phyloP scores from a whole-genome alignment of 2,329 filamentous ascomycete species.

The Bipolaris sorokiniana region DNA sequence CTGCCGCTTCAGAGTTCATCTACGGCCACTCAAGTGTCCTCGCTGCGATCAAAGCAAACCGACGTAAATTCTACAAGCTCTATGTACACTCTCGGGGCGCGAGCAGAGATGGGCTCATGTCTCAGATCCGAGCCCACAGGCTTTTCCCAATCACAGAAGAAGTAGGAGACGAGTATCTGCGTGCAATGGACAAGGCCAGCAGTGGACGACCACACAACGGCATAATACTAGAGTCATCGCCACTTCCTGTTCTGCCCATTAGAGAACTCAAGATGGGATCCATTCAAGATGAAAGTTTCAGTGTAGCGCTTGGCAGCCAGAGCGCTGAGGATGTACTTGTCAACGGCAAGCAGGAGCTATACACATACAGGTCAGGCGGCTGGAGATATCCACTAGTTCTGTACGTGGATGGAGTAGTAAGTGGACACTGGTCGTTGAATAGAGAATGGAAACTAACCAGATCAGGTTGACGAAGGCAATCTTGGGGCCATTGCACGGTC shows the following conservation, averaged over 20 bases:
- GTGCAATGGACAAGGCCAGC: slow-evolving; percentile 82
- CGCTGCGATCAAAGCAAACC: slow-evolving; percentile 72
- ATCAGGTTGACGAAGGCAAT: slow-evolving; percentile 80
- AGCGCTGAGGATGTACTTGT: slow-evolving; percentile 74
- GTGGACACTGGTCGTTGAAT: slow-evolving; percentile 3
- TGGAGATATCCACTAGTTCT: slow-evolving; percentile 72
- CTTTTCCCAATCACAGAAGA: slow-evolving; percentile 48
- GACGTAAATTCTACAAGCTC: slow-evolving; percentile 80
- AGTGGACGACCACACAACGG: slow-evolving; percentile 87
- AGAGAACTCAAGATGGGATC: slow-evolving; percentile 61
- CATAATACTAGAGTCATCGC: slow-evolving; percentile 83
- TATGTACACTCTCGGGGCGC: slow-evolving; percentile 63
- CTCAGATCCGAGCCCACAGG: slow-evolving; percentile 24
- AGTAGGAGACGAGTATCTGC: slow-evolving; percentile 67
- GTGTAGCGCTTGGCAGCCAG: slow-evolving; percentile 64
- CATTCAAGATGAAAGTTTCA: slow-evolving; percentile 44
- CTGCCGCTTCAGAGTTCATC: slow-evolving; percentile 87
- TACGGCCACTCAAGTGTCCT: slow-evolving; percentile 84
- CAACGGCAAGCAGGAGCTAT: slow-evolving; percentile 68
- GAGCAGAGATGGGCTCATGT: slow-evolving; percentile 29
- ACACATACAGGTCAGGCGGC: slow-evolving; percentile 53
- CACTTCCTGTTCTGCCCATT: slow-evolving; percentile 75
- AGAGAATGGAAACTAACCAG: slow-evolving; percentile 30
- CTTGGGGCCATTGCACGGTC: slow-evolving; percentile 87
- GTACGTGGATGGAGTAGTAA: slow-evolving; percentile 71